phyloP scores from a whole-genome alignment of 2,329 filamentous ascomycete genomes.

The Trichoderma koningii region DNA sequence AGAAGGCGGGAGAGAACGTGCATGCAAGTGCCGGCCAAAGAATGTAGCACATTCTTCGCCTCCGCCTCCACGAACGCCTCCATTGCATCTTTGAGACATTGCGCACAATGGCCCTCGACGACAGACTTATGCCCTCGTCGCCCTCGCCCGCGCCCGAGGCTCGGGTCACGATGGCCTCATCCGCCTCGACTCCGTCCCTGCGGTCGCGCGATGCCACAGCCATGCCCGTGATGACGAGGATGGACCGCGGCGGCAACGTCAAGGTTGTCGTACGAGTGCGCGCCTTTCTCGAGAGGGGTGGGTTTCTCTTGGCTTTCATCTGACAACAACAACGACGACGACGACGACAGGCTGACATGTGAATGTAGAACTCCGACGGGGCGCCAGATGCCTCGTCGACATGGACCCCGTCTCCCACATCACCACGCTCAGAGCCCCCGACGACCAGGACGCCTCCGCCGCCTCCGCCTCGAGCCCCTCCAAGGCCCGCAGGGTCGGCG shows the following conservation, averaged over 20 bases:
- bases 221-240: conserved; percentile 56
- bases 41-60: conserved; percentile 47
- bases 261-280: conserved; percentile 79
- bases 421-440: conserved; percentile 76
- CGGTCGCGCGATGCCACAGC: conserved; percentile 70
- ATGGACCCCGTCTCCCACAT: conserved; percentile 89
- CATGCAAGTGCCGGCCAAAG: conserved; percentile 2
- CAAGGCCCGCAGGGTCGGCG: conserved; percentile 73
- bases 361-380: conserved; percentile 71
- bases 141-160: conserved; percentile 39
- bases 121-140: conserved; percentile 50
- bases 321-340: neutral
- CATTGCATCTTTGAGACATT: conserved; percentile 45
- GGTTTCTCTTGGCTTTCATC: neutral
- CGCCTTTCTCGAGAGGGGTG: conserved; percentile 78
- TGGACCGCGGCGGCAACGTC: conserved; percentile 73
- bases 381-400: conserved; percentile 80
- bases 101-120: conserved; percentile 46
- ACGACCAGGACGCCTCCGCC: conserved; percentile 46
- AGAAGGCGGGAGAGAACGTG: neutral
- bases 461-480: conserved; percentile 48
- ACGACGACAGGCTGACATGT: neutral
- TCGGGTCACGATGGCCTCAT: conserved; percentile 57
- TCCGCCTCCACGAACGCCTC: conserved; percentile 46
- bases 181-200: conserved; percentile 76